Evolutionary conservation across 768 basidiomycete genomes (phyloP), one percentile per base, ranked within the genome.

Genomic region (Kwoniella sp.): DNA sequence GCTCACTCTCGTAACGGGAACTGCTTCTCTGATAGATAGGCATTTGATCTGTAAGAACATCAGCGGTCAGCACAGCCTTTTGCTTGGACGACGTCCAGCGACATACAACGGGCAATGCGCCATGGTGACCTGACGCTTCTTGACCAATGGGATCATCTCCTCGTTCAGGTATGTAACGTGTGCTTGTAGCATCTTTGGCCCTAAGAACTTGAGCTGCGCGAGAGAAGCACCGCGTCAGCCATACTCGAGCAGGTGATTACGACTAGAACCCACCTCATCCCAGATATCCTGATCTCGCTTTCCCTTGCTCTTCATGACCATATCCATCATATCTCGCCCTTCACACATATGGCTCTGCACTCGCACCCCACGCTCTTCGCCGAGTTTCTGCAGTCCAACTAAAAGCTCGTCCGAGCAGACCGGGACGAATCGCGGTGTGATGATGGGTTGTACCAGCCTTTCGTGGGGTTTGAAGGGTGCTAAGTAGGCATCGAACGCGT

Each of bases 371-470:
- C 77, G 67, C 27, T 71, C 65, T 22, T 72, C 53, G 0, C 84
- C 79, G 0, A 91, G 73, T 7, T 77, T 68, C 3, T 82, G 84
- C 0, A 93, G 77, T 8, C 82, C 84, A 8, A 57, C 56, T 0
- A 92, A 78, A 26, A 91, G 77, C 37, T 80, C 82, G 43, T 86
- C 78, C 1, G 87, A 85, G 69, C 89, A 92, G 0, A 89, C 89
- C 1, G 90, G 90, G 2, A 92, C 84, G 59, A 92, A 93, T 15
- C 90, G 82, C 0, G 90, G 90, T 0, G 90, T 91, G 48, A 93
- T 73, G 9, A 92, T 87, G 0, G 90, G 90, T 50, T 86, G 80
- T 3, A 90, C 80, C 8, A 88, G 78, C 9, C 79, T 78, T 37
- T 69, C 63, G 59, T 82, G 78, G 2, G 65, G 41, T 0, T 79